Evolutionary conservation across 116 monocot species (phyloP), one percentile per base, ranked within the genome.

Genomic region (Trichopus zeylanicus): DNA sequence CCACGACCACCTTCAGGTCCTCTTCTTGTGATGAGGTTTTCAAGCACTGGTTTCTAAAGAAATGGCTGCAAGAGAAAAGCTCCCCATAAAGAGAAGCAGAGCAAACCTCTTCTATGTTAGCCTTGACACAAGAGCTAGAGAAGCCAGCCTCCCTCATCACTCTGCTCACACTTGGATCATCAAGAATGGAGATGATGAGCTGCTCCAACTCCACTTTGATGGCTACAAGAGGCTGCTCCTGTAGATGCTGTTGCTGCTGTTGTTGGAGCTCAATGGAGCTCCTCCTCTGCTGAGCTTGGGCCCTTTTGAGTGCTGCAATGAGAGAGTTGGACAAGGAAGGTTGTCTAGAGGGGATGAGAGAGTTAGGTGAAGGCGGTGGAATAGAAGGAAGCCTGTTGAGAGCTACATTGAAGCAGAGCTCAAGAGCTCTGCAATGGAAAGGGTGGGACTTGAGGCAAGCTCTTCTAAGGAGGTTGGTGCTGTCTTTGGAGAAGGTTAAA

Each of bases 391-490:
- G 89, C 12, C 95, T 56, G 63, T 95, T 95, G 62, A 95, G 90
- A 4, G 95, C 90, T 7, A 95, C 95, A 72, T 84, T 90, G 90
- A 95, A 95, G 81, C 95, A 95, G 59, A 95, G 90, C 78, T 95
- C 95, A 8, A 95, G 76, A 26, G 95, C 90, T 53, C 95, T 39
- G 81, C 84, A 87, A 2, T 84, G 90, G 26, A 90, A 78, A 21
- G 80, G 75, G 59, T 78, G 90, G 26, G 89, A 87, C 20, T 71
- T 76, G 67, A 81, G 70, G 67, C 86, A 95, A 7, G 89, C 93
- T 56, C 80, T 72, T 3, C 83, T 69, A 55, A 88, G 77, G 29
- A 89, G 77, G 37, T 67, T 67, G 28, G 62, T 27, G 21, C 21
- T 49, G 49, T 49, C 49, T 49, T 24, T 49, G 31, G 75, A 59